These are phyloP conservation scores for Fusarium torulosum DNA, from an alignment of 2,329 filamentous ascomycete genomes.

Conservation along the genomic window DNA sequence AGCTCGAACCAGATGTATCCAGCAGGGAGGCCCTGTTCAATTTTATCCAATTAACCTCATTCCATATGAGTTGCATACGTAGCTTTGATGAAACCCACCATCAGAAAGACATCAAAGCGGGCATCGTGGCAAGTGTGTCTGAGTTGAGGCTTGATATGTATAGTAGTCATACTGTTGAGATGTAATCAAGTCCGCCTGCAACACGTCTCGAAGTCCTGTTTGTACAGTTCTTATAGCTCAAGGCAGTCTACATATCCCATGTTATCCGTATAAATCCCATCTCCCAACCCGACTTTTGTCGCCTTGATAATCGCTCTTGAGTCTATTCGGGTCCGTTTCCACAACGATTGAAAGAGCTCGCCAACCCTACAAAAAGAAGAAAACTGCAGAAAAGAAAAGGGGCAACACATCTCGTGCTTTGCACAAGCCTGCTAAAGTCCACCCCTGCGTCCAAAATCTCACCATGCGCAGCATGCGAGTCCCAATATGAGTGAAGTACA, in stretches of 20 bases:
- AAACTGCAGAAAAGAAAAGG: conserved; percentile 25
- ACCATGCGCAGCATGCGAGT: conserved; percentile 22
- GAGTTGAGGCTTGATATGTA: background rate
- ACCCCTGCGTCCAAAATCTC: conserved; percentile 9
- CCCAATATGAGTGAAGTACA: conserved; percentile 10
- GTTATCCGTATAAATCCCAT: conserved; percentile 19
- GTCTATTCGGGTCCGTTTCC: conserved; percentile 37
- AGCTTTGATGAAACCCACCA: background rate
- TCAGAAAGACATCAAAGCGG: background rate
- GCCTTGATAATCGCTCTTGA: conserved; percentile 12
- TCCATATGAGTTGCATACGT: background rate
- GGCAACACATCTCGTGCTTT: conserved; percentile 29
- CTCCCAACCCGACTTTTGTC: conserved; percentile 16
- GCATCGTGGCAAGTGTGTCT: background rate
- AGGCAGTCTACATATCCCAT: conserved; percentile 31
- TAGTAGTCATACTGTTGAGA: background rate
- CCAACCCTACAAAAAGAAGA: conserved; percentile 33
- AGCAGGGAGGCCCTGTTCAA: background rate
- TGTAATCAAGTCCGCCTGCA: background rate
- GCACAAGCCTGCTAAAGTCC: conserved; percentile 22
- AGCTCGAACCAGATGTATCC: conserved; percentile 11
- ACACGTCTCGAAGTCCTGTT: conserved; percentile 22
- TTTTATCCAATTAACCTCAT: background rate
- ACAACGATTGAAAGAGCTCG: conserved; percentile 38
- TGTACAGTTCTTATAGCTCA: conserved; percentile 20